phyloP scores from a whole-genome alignment of 306 rosid species.

The Sicyos baderoa region DNA sequence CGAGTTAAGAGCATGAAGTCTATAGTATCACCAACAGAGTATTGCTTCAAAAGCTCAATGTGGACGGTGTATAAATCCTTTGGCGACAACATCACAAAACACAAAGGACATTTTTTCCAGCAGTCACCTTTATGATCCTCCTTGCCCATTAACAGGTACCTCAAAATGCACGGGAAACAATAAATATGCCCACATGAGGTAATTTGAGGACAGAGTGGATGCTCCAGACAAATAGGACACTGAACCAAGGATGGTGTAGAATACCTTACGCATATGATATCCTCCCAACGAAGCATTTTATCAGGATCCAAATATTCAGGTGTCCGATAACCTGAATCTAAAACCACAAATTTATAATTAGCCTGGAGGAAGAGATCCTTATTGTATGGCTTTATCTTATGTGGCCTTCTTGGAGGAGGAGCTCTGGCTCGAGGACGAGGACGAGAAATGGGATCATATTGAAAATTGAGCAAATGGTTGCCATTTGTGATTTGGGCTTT shows the following conservation, averaged over 20 bases:
- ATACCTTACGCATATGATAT: conserved; percentile 72
- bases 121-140: conserved; percentile 86
- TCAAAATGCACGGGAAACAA: conserved; percentile 88
- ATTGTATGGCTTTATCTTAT: conserved; percentile 71
- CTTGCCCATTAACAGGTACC: conserved; percentile 70
- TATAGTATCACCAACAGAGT: conserved; percentile 54
- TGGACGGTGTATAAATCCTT: conserved; percentile 75
- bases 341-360: conserved; percentile 75
- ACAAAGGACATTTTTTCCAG: conserved; percentile 92
- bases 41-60: conserved; percentile 61
- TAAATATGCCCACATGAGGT: conserved; percentile 94
- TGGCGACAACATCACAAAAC: conserved; percentile 76
- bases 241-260: conserved; percentile 63
- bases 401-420: conserved; percentile 62
- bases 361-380: conserved; percentile 94
- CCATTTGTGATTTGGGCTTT: conserved; percentile 61
- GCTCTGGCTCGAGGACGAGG: conserved; percentile 72
- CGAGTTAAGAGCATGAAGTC: conserved; percentile 61
- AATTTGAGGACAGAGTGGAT: conserved; percentile 86
- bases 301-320: conserved; percentile 78
- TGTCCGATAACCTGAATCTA: conserved; percentile 60
- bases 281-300: conserved; percentile 92
- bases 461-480: conserved; percentile 84
- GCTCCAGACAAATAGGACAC: conserved; percentile 95
- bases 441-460: conserved; percentile 77